Conservation (phyloP, 2,329 filamentous ascomycete species). For the Calonectria crousiana region DNA sequence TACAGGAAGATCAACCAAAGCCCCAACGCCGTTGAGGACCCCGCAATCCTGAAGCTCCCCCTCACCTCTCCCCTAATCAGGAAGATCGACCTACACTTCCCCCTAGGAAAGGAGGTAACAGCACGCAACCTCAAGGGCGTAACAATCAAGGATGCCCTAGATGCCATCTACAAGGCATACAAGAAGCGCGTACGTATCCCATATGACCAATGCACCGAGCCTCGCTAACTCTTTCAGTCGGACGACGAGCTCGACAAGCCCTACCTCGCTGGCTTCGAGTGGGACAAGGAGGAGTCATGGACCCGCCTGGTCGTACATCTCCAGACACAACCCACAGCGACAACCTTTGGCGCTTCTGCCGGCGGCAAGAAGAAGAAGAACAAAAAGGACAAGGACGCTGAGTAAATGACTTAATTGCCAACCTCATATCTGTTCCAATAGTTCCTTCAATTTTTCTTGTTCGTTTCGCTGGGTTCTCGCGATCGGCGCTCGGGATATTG, state of each 20-base stretch:
- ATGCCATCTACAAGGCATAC: conserved; percentile 95
- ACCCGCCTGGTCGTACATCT: conserved; percentile 89
- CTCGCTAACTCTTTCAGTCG: conserved; percentile 63
- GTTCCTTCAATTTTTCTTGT: conserved; percentile 52
- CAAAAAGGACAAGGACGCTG: conserved; percentile 76
- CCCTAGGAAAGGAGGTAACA: conserved; percentile 86
- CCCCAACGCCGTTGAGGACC: conserved; percentile 81
- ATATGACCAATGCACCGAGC: conserved; percentile 12
- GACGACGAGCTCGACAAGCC: conserved; percentile 92
- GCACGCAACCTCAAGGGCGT: conserved; percentile 94
- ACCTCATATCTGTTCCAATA: conserved; percentile 56
- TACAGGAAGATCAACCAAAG: conserved; percentile 94
- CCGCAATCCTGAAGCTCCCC: conserved; percentile 83
- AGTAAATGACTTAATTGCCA: conserved; percentile 50
- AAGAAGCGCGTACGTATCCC: conserved; percentile 85
- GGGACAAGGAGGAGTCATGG: conserved; percentile 94
- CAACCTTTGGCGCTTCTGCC: conserved; percentile 55
- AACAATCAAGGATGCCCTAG: conserved; percentile 95
- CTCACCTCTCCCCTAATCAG: conserved; percentile 88
- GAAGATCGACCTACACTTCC: conserved; percentile 94
- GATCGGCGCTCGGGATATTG: conserved; percentile 58
- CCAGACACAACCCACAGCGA: conserved; percentile 73
- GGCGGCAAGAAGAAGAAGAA: conserved; percentile 81
- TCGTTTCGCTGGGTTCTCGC: conserved; percentile 55
- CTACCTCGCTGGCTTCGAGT: conserved; percentile 94